Base-by-base conservation (phyloP, 345 rosid genomes). In the Eucalyptus lansdowneana region DNA sequence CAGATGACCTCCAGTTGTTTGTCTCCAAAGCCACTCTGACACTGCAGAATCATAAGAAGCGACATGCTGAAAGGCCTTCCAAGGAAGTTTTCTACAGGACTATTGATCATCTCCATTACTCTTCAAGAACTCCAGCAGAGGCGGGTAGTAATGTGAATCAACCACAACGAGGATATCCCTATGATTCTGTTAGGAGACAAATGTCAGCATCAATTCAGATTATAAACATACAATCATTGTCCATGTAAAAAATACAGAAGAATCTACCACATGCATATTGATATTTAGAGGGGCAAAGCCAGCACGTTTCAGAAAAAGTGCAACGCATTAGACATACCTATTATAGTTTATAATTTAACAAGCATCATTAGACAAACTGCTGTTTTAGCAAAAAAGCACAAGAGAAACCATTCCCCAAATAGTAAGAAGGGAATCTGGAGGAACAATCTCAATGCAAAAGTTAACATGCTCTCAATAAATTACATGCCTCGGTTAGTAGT, bases 21-120 rank as follows among this genome's bases (percentile, higher is more conserved):
- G 99, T 89, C 94, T 96, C 98, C 97, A 98, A 7, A 98, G 94
- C 99, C 99, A 97, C 92, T 98, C 99, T 90, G 99, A 98, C 92
- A 96, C 99, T 50, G 97, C 98, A 13, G 98, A 95, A 93, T 97
- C 99, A 93, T 97, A 97, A 15, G 98, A 94, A 91, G 98, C 98
- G 90, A 92, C 94, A 88, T 96, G 98, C 87, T 96, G 95, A 92
- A 97, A 96, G 29, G 98, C 99, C 91, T 98, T 96, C 98, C 98
- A 97, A 13, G 98, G 96, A 95, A 98, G 99, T 91, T 93, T 97
- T 91, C 94, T 96, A 21, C 96, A 95, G 89, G 93, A 96, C 40
- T 93, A 94, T 81, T 95, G 94, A 91, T 98, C 96, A 47, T 90
- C 95, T 80, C 93, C 89, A 4, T 92, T 93, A 72, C 95, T 96